These are phyloP conservation scores for Hemerocallis citrina DNA, from an alignment of 106 monocot genomes.

Conservation along the genomic window DNA sequence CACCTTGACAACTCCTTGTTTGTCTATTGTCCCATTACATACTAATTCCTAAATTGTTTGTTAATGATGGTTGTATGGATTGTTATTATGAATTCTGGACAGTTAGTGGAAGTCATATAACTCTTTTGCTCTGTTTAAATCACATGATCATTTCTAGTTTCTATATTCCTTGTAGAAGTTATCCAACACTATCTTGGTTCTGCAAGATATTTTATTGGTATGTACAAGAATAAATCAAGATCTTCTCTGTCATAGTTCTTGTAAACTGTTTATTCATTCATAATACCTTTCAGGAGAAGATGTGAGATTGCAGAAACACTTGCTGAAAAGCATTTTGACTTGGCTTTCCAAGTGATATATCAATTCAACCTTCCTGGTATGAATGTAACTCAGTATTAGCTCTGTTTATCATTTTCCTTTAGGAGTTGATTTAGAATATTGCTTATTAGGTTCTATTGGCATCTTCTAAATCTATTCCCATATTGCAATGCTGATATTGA, in stretches of 20 bases:
- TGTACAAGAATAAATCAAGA: neutral
- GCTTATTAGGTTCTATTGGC: no score
- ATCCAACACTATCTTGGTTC: neutral
- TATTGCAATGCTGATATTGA: neutral
- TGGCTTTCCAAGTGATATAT: slow-evolving; percentile 70
- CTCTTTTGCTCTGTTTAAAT: neutral
- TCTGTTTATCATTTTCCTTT: neutral
- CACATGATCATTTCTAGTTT: neutral
- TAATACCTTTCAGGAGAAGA: slow-evolving; percentile 51
- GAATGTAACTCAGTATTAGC: neutral
- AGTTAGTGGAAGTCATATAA: no score
- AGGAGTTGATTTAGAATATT: neutral
- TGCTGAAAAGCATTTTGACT: slow-evolving; percentile 94
- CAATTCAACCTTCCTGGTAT: slow-evolving; percentile 91
- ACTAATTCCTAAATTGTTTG: no score
- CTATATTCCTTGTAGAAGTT: neutral
- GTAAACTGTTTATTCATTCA: slow-evolving; percentile 2
- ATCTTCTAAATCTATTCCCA: neutral
- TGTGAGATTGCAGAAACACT: slow-evolving; percentile 80
- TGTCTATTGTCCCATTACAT: no score
- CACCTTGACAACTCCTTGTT: no score
- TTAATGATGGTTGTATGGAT: no score
- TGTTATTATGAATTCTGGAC: no score
- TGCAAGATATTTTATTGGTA: neutral
- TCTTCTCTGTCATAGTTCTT: neutral